Base-by-base conservation (phyloP, 805 yeast genomes). In the Cyberlindnera maclurae region DNA sequence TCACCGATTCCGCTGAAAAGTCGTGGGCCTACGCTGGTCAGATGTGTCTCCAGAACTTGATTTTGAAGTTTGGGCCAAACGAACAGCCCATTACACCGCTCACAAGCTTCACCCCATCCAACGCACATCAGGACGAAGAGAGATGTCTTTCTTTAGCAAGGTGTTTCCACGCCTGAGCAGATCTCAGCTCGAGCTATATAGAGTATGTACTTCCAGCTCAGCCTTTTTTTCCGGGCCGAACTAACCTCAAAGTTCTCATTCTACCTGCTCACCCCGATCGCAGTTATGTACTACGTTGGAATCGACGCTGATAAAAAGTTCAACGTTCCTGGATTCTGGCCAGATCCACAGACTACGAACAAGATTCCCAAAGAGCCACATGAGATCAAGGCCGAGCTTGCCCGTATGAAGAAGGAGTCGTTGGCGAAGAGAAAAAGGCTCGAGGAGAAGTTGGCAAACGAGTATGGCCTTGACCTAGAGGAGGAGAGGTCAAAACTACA, bases 321-420 rank as follows among this genome's bases (percentile, higher is more conserved):
- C 59, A 85, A 87, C 55, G 79, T 88, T 34, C 94, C 95, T 8
- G 96, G 96, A 15, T 89, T 86, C 63, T 88, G 96, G 95, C 97
- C 97, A 3, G 97, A 88, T 59, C 96, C 96, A 31, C 82, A 83
- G 31, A 82, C 96, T 3, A 70, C 87, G 49, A 88, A 89, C 58
- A 82, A 85, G 62, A 80, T 89, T 27, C 97, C 97, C 3, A 89
- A 88, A 54, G 96, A 89, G 55, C 88, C 88, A 3, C 84, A 82
- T 52, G 96, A 89, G 57, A 86, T 89, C 43, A 82, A 85, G 57
- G 90, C 93, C 1, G 97, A 89, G 56, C 66, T 89, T 29, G 96
- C 95, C 12, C 75, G 96, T 58, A 81, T 89, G 71, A 77, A 79
- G 58, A 74, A 77, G 48, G 95, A 79, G 39, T 71, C 89, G 43